phyloP scores from a whole-genome alignment of 192 early-diverging fungal genomes.

The Backusella parvicylindrica region DNA sequence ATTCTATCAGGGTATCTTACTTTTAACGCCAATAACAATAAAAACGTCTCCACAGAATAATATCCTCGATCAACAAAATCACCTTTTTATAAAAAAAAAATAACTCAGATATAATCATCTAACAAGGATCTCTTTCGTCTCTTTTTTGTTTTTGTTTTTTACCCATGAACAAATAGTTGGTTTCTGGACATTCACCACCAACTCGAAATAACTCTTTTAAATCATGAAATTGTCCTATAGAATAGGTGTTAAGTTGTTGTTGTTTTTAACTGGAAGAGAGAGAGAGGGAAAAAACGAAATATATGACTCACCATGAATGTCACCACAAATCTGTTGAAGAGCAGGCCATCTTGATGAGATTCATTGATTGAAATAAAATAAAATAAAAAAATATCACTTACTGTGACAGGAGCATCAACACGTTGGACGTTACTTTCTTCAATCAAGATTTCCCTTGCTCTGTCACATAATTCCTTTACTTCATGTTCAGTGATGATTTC shows the following conservation, averaged over 20 bases:
- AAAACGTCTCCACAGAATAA: constrained; percentile 96
- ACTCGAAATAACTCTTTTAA: constrained; percentile 90
- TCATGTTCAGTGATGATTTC: constrained; percentile 90
- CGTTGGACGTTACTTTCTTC: constrained; percentile 97
- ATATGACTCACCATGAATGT: constrained; percentile 78
- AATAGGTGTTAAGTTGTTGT: neutral
- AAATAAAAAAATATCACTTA: constrained; percentile 30
- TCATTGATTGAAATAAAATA: neutral
- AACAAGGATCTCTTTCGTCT: neutral
- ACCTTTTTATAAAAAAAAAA: constrained; percentile 34
- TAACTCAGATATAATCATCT: neutral
- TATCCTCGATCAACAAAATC: constrained; percentile 97
- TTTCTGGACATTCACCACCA: constrained; percentile 93
- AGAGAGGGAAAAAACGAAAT: neutral
- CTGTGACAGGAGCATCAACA: constrained; percentile 94
- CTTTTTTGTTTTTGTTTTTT: too few species aligned
- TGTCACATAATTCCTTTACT: constrained; percentile 91
- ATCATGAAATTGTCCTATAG: constrained; percentile 84
- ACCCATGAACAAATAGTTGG: constrained; percentile 98
- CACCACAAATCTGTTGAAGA: constrained; percentile 68
- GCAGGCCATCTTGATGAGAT: neutral
- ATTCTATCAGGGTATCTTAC: constrained; percentile 93
- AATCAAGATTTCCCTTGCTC: constrained; percentile 92
- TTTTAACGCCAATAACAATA: constrained; percentile 92
- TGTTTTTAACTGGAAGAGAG: too few species aligned